phyloP scores from a whole-genome alignment of 768 basidiomycete species.

The Russula virescens region DNA sequence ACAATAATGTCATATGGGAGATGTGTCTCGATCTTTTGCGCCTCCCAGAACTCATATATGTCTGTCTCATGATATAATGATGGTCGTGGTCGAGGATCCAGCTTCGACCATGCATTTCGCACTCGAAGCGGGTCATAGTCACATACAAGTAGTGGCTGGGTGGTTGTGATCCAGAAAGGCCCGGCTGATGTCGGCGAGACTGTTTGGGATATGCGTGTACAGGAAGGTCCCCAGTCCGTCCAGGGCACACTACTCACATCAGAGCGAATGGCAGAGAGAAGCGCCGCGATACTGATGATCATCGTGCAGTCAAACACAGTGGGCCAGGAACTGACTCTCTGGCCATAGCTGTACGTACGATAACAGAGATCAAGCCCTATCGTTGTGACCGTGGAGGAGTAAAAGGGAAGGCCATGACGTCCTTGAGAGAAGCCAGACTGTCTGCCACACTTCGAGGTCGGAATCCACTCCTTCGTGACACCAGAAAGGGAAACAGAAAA shows the following conservation, averaged over 20 bases:
- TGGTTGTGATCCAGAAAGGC: neutral
- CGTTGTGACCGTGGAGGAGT: neutral
- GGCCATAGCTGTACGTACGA: neutral
- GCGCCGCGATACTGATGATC: conserved; percentile 3
- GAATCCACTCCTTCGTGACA: conserved; percentile 1
- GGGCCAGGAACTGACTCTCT: no score
- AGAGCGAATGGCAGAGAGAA: neutral
- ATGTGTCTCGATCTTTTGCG: no score
- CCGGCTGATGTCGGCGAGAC: neutral
- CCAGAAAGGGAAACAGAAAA: neutral
- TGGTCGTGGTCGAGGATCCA: no score
- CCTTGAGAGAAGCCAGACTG: neutral
- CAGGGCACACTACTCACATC: neutral
- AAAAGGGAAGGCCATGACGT: conserved; percentile 1
- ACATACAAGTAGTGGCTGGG: neutral
- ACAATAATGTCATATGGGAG: no score
- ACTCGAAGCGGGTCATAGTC: neutral
- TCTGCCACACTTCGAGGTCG: neutral
- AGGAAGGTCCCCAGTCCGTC: conserved; percentile 10
- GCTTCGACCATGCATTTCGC: no score
- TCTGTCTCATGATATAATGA: no score
- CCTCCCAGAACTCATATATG: no score
- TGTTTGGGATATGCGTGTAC: neutral
- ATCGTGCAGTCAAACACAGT: neutral
- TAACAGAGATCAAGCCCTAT: neutral